Conservation (phyloP, 352 stramenopile genomes). For the Halophytophthora batemanensis region DNA sequence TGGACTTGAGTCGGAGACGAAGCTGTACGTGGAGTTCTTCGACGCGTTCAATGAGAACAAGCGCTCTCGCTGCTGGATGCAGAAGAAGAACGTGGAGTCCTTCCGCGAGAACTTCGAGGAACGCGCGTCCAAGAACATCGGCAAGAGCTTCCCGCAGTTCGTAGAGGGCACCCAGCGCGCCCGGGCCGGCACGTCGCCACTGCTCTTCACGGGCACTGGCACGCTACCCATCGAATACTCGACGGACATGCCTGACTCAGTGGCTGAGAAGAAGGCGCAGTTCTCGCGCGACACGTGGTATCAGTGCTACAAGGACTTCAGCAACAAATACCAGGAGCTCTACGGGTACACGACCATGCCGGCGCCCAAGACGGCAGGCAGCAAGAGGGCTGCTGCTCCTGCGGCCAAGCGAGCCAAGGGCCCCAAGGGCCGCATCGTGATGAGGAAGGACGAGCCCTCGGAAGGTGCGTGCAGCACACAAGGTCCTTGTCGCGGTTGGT, state of each 20-base stretch:
- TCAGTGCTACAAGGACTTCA: slow-evolving; percentile 69
- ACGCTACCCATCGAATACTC: slow-evolving; percentile 81
- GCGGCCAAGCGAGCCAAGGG: slow-evolving; percentile 10
- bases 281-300: slow-evolving; percentile 54
- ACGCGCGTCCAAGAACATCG: slow-evolving; percentile 72
- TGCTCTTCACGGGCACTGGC: slow-evolving; percentile 61
- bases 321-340: slow-evolving; percentile 46
- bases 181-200: slow-evolving; percentile 54
- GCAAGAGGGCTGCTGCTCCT: slow-evolving; percentile 17
- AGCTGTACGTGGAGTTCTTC: slow-evolving; percentile 83
- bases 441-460: slow-evolving; percentile 13
- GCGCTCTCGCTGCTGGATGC: slow-evolving; percentile 79
- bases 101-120: slow-evolving; percentile 78
- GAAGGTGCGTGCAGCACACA: slow-evolving; percentile 21
- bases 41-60: slow-evolving; percentile 75
- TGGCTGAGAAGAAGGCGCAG: slow-evolving; percentile 45
- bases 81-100: slow-evolving; percentile 72
- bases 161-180: slow-evolving; percentile 72
- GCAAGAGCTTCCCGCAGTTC: slow-evolving; percentile 75
- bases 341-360: slow-evolving; percentile 35
- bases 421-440: not conserved
- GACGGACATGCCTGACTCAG: slow-evolving; percentile 55
- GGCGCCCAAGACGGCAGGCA: slow-evolving; percentile 4
- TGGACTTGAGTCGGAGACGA: slow-evolving; percentile 62
- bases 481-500: not conserved